Evolutionary conservation across 1,284 basidiomycete genomes (phyloP).

Genomic region (Cryptococcus sp.): DNA sequence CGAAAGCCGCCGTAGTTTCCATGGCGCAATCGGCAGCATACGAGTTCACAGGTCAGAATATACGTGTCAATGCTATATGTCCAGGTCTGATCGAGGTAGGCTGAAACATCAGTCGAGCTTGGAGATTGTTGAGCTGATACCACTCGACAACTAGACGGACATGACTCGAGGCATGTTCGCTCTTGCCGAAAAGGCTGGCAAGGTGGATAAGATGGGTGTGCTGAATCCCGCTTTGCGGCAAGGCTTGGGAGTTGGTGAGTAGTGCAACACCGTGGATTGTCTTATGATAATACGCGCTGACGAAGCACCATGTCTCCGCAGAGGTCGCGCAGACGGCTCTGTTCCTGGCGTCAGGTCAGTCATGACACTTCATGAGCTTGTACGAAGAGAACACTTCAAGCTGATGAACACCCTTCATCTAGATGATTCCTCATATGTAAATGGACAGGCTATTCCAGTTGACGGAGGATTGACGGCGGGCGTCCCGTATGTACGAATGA

Average conservation of each 20-base stretch:
- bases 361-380: neutral
- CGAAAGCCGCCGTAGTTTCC: conserved; percentile 85
- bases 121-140: neutral
- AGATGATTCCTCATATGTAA: conserved; percentile 91
- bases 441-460: conserved; percentile 82
- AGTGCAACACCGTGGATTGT: no score
- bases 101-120: no score
- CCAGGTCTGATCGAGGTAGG: conserved; percentile 80
- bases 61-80: conserved; percentile 87
- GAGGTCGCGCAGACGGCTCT: conserved; percentile 79
- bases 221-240: conserved; percentile 80
- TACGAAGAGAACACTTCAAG: neutral
- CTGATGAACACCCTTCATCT: conserved; percentile 6
- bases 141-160: conserved; percentile 8
- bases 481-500: conserved; percentile 69
- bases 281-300: neutral
- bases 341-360: conserved; percentile 81
- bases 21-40: conserved; percentile 78
- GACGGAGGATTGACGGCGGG: conserved; percentile 81
- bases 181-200: conserved; percentile 72
- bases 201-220: conserved; percentile 73
- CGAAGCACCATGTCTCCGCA: conserved; percentile 53
- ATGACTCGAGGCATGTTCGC: conserved; percentile 71
- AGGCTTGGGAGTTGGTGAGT: conserved; percentile 58
- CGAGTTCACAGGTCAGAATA: conserved; percentile 76